Conservation (phyloP, 2,329 filamentous ascomycete species). For the Clonostachys byssicola region DNA sequence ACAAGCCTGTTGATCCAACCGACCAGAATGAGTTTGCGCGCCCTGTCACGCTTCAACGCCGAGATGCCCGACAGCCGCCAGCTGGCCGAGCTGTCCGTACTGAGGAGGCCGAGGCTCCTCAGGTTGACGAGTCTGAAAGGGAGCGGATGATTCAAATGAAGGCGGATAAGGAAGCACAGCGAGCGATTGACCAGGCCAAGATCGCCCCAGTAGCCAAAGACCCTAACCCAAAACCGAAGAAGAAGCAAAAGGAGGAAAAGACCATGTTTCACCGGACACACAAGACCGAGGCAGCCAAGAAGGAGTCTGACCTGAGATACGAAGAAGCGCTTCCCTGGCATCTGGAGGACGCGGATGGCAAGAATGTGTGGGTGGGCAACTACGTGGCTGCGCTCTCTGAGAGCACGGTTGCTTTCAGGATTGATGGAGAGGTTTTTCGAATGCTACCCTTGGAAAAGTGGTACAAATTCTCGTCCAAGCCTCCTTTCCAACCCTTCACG, state of each 20-base stretch:
- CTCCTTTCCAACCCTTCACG: slow-evolving; percentile 71
- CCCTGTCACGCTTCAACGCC: slow-evolving; percentile 83
- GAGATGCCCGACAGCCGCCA: slow-evolving; percentile 71
- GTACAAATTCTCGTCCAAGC: slow-evolving; percentile 83
- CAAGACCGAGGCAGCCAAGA: slow-evolving; percentile 74
- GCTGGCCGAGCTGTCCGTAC: slow-evolving; percentile 61
- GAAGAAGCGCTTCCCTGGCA: slow-evolving; percentile 97
- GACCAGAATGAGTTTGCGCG: slow-evolving; percentile 77
- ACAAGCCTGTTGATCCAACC: slow-evolving; percentile 63
- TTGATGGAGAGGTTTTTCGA: slow-evolving; percentile 66
- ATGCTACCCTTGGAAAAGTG: slow-evolving; percentile 94
- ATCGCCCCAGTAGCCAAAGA: slow-evolving; percentile 80
- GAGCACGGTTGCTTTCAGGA: slow-evolving; percentile 75
- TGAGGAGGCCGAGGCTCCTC: slow-evolving; percentile 38
- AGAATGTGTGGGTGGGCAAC: slow-evolving; percentile 87
- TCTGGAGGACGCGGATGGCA: slow-evolving; percentile 92
- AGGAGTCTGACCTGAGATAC: slow-evolving; percentile 69
- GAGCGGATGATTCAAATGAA: slow-evolving; percentile 65
- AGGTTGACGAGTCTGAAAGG: slow-evolving; percentile 52
- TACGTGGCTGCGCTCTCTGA: slow-evolving; percentile 89
- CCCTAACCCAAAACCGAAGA: slow-evolving; percentile 38
- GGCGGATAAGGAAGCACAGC: slow-evolving; percentile 79
- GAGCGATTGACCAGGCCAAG: slow-evolving; percentile 83
- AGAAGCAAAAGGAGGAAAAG: slow-evolving; percentile 77
- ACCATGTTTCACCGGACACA: slow-evolving; percentile 84